Conservation (phyloP, 1,284 basidiomycete species). For the Cutaneotrichosporon cyanovorans region DNA sequence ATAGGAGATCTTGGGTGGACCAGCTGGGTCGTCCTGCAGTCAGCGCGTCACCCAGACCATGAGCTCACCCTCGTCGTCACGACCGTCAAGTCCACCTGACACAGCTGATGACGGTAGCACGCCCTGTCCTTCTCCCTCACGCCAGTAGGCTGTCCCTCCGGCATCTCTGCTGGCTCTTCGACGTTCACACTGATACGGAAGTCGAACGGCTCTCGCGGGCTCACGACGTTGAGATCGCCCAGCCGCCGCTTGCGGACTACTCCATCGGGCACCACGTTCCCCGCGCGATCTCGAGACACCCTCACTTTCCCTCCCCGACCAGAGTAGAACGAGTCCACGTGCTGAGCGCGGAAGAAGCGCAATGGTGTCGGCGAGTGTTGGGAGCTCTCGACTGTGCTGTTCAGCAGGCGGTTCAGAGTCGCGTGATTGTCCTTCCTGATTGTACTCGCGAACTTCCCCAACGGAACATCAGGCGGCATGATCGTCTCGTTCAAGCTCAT, state of each 20-base stretch:
- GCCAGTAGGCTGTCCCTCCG: slow-evolving; percentile 45
- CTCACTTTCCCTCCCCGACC: slow-evolving; percentile 55
- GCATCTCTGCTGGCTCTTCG: slow-evolving; percentile 53
- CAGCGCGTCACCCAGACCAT: slow-evolving; percentile 61
- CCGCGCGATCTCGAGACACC: slow-evolving; percentile 72
- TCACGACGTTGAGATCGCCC: slow-evolving; percentile 78
- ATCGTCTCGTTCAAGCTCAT: slow-evolving; percentile 79
- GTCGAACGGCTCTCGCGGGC: slow-evolving; percentile 74
- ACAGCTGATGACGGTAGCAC: slow-evolving; percentile 87
- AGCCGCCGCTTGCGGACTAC: slow-evolving; percentile 70
- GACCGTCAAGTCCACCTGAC: slow-evolving; percentile 86
- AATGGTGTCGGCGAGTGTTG: slow-evolving; percentile 55
- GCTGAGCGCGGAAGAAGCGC: slow-evolving; percentile 66
- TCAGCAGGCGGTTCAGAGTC: slow-evolving; percentile 76
- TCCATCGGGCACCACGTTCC: slow-evolving; percentile 55
- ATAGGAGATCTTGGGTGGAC: slow-evolving; percentile 39
- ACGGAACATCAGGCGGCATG: slow-evolving; percentile 36
- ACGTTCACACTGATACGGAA: slow-evolving; percentile 86
- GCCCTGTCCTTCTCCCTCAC: slow-evolving; percentile 80
- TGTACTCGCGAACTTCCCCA: too few relatives aligned
- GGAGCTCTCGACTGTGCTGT: slow-evolving; percentile 52
- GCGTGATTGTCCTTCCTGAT: slow-evolving; percentile 65
- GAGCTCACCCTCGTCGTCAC: slow-evolving; percentile 52
- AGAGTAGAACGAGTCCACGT: slow-evolving; percentile 74
- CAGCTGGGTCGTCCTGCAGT: slow-evolving; percentile 34